Conservation (phyloP, 2,329 filamentous ascomycete genomes). For the Berkeleyomyces rouxiae region DNA sequence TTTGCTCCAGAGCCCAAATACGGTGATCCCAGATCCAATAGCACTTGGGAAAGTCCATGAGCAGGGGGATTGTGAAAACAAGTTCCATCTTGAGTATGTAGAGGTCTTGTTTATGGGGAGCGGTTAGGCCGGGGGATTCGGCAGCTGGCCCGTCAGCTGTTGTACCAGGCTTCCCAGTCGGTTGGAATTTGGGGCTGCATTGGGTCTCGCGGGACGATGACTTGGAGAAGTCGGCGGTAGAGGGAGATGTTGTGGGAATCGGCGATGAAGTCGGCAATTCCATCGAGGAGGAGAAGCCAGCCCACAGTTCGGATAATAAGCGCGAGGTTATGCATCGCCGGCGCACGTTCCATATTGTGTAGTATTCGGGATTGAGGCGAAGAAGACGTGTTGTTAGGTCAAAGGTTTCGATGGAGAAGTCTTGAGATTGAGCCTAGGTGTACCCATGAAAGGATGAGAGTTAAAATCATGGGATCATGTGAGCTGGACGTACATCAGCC, state of each 20-base stretch:
- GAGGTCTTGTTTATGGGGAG: slow-evolving; percentile 18
- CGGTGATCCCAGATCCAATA: slow-evolving; percentile 99
- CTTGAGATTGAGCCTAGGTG: slow-evolving; percentile 24
- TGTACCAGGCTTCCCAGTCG: slow-evolving; percentile 38
- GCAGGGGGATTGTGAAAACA: slow-evolving; percentile 63
- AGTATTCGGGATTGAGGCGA: slow-evolving; percentile 69
- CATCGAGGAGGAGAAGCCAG: slow-evolving; percentile 36
- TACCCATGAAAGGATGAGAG: background rate
- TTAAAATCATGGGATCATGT: background rate
- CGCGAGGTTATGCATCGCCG: slow-evolving; percentile 49
- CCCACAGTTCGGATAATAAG: slow-evolving; percentile 37
- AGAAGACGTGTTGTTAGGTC: slow-evolving; percentile 56
- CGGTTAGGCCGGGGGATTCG: background rate
- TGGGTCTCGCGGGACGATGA: slow-evolving; percentile 36
- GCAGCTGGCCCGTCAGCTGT: slow-evolving; percentile 26
- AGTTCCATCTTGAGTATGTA: slow-evolving; percentile 57
- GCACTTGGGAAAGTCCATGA: slow-evolving; percentile 82
- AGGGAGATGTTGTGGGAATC: slow-evolving; percentile 43
- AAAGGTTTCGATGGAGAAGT: slow-evolving; percentile 41
- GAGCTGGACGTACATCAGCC: background rate
- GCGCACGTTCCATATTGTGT: slow-evolving; percentile 81
- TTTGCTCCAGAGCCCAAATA: slow-evolving; percentile 63
- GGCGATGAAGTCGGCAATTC: slow-evolving; percentile 36
- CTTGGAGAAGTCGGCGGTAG: slow-evolving; percentile 40
- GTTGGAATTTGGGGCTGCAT: slow-evolving; percentile 30